Conservation (phyloP, 495 filamentous ascomycete species). For the Letharia columbiana region DNA sequence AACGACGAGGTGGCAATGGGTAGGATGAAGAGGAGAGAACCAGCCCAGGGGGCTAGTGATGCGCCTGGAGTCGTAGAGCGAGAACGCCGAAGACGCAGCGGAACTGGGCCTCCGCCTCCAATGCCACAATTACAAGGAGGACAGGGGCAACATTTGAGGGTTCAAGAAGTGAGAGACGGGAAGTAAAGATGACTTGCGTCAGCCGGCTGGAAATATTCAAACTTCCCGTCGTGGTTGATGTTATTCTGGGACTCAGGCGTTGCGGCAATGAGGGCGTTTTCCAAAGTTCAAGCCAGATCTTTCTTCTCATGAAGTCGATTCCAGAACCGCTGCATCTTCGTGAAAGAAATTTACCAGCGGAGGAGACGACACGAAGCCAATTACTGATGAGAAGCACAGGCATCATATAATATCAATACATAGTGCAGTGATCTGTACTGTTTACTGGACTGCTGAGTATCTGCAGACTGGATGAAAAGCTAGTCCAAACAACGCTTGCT, state of each 20-base stretch:
- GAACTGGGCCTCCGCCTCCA: slow-evolving; percentile 38
- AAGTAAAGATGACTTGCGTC: slow-evolving; percentile 1
- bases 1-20: slow-evolving; percentile 33
- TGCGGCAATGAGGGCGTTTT: neutral
- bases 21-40: slow-evolving; percentile 25
- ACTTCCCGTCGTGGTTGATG: neutral
- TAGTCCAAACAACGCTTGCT: neutral
- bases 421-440: neutral
- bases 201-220: neutral
- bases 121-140: slow-evolving; percentile 23
- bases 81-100: slow-evolving; percentile 58
- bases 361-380: neutral
- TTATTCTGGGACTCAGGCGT: neutral
- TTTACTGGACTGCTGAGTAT: neutral
- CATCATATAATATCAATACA: neutral
- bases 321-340: neutral
- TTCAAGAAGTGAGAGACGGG: slow-evolving; percentile 19
- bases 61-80: slow-evolving; percentile 51
- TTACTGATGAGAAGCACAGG: neutral
- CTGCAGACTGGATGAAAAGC: neutral
- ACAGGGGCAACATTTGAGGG: slow-evolving; percentile 23
- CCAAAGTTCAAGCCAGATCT: neutral
- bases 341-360: neutral
- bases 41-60: slow-evolving; percentile 17
- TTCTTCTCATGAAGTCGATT: neutral